These are phyloP conservation scores for Ceratobasidium sp. DNA, from an alignment of 1,284 basidiomycete genomes.

Conservation along the genomic window DNA sequence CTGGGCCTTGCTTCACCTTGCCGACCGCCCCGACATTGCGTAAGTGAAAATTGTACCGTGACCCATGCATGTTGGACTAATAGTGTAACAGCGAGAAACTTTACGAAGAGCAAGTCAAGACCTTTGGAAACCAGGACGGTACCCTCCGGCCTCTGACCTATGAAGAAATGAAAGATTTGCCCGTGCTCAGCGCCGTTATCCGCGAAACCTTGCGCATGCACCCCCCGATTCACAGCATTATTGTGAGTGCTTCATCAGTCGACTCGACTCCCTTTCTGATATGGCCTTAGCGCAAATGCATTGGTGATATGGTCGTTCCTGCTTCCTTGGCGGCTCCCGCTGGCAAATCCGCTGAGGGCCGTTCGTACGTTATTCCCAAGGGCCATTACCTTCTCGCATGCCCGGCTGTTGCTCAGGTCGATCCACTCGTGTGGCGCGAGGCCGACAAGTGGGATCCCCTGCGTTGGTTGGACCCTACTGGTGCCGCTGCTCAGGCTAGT, in stretches of 20 bases:
- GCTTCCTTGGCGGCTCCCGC: constrained; percentile 65
- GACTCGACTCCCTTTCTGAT: background rate
- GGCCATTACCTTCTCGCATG: constrained; percentile 92
- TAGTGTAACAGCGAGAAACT: constrained; percentile 71
- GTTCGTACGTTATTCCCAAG: constrained; percentile 87
- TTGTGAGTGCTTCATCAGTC: constrained; percentile 54
- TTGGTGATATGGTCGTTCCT: constrained; percentile 86
- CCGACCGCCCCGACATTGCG: constrained; percentile 71
- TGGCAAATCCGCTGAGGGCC: constrained; percentile 56
- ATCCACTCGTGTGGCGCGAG: constrained; percentile 85
- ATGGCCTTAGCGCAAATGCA: constrained; percentile 80
- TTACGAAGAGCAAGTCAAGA: constrained; percentile 88
- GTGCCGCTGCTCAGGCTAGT: constrained; percentile 80
- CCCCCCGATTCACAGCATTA: constrained; percentile 91
- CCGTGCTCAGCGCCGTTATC: constrained; percentile 89
- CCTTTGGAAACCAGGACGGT: constrained; percentile 84
- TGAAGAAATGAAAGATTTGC: constrained; percentile 86
- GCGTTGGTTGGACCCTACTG: constrained; percentile 86
- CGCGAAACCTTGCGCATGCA: constrained; percentile 93
- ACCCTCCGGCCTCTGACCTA: constrained; percentile 84
- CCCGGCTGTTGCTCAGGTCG: constrained; percentile 89
- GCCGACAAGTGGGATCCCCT: constrained; percentile 79
- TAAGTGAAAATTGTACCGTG: background rate
- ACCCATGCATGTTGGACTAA: background rate
- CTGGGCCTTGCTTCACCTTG: constrained; percentile 94